phyloP scores from a whole-genome alignment of 306 rosid genomes.

The Prunus fruticosa region DNA sequence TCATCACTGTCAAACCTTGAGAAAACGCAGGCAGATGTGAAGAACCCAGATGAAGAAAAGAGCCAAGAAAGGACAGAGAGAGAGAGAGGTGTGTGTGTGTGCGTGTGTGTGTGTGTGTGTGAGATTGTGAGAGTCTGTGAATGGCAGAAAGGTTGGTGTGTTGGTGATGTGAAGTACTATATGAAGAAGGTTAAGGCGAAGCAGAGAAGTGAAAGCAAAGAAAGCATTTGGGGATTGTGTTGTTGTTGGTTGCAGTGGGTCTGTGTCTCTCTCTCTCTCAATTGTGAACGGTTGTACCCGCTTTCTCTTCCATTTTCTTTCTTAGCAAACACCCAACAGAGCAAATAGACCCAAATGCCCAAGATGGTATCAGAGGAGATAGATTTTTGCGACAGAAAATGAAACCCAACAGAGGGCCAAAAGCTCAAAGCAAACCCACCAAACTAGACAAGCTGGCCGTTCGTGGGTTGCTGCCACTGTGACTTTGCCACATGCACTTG shows the following conservation, averaged over 20 bases:
- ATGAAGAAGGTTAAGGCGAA: constrained; percentile 12
- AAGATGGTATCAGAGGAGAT: not conserved
- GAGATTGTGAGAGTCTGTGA: constrained; percentile 1
- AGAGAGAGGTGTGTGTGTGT: too few relatives aligned
- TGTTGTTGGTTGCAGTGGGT: not conserved
- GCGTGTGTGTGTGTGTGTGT: too few relatives aligned
- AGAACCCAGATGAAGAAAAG: not conserved
- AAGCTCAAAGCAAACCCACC: not conserved
- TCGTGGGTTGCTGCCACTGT: constrained; percentile 4
- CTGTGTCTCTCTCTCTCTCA: not conserved
- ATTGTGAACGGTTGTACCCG: constrained; percentile 5
- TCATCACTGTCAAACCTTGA: constrained; percentile 17
- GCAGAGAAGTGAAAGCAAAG: constrained; percentile 37
- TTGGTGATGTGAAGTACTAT: not conserved
- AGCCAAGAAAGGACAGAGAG: not conserved
- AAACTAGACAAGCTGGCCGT: not conserved
- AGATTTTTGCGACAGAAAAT: not conserved
- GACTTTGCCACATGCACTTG: not conserved
- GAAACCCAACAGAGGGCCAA: not conserved
- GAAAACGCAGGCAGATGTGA: constrained; percentile 7
- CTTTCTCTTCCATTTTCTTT: not conserved
- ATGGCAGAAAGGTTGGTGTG: not conserved
- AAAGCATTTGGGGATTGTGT: not conserved
- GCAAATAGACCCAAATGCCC: not conserved
- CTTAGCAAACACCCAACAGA: constrained; percentile 8